Evolutionary conservation across 371 early-diverging fungal species (phyloP).

Genomic region (Blakeslea trispora): DNA sequence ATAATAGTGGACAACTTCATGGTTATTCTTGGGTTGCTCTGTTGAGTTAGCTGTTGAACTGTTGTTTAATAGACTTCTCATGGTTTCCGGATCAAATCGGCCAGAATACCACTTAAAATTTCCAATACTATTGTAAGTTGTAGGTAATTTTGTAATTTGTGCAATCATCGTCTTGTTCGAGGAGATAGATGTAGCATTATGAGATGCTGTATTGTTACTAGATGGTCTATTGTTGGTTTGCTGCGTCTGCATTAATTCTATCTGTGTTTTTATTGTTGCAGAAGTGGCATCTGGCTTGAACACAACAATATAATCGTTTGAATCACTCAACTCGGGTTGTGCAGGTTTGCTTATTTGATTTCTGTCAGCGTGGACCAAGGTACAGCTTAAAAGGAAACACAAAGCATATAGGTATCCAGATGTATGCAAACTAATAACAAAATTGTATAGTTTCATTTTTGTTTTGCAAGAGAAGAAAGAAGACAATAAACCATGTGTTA

Average conservation of each 20-base stretch:
- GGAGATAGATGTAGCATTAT: neutral
- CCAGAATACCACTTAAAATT: slow-evolving; percentile 45
- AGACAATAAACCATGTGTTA: too few species aligned
- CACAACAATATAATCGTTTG: slow-evolving; percentile 38
- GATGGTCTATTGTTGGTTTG: slow-evolving; percentile 5
- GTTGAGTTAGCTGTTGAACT: neutral
- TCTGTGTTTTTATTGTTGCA: slow-evolving; percentile 31
- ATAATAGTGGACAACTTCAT: slow-evolving; percentile 40
- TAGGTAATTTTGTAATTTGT: neutral
- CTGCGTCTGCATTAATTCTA: slow-evolving; percentile 28
- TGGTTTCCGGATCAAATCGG: slow-evolving; percentile 25
- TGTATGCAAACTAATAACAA: too few species aligned
- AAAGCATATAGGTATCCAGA: too few species aligned
- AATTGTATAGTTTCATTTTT: too few species aligned
- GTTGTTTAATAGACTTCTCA: slow-evolving; percentile 25
- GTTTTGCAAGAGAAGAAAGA: too few species aligned
- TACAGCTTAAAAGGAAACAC: too few species aligned
- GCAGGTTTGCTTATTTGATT: slow-evolving; percentile 12
- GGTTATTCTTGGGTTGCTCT: neutral
- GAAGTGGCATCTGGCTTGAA: slow-evolving; percentile 30
- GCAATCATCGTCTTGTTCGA: too few species aligned
- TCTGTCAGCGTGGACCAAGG: too few species aligned
- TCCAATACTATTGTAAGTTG: slow-evolving; percentile 34
- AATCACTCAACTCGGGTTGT: slow-evolving; percentile 19
- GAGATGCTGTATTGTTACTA: slow-evolving; percentile 7